phyloP scores from a whole-genome alignment of 257 asterid genomes.

The Henckelia pumila region DNA sequence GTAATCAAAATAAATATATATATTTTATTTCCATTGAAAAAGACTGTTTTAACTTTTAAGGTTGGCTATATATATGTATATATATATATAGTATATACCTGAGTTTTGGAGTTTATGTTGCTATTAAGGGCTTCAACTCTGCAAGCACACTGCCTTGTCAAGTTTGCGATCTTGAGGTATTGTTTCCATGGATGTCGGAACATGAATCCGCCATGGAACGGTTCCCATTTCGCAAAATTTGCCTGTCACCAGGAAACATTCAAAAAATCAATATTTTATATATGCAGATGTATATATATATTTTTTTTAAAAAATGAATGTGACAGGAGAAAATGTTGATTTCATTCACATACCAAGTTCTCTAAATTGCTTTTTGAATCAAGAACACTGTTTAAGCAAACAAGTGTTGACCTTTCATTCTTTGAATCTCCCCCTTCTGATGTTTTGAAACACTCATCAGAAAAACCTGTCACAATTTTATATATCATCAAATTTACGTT shows the following conservation, averaged over 20 bases:
- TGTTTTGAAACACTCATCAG: conserved; percentile 39
- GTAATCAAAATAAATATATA: neutral
- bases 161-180: conserved; percentile 56
- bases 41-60: neutral
- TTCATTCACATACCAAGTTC: conserved; percentile 46
- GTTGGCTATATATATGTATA: neutral
- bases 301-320: neutral
- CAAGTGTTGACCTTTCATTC: conserved; percentile 25
- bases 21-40: neutral
- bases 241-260: conserved; percentile 37
- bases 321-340: neutral
- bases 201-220: conserved; percentile 71
- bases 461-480: conserved; percentile 37
- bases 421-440: conserved; percentile 23
- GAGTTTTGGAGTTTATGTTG: conserved; percentile 45
- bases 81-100: conserved; percentile 30
- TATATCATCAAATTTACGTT: neutral
- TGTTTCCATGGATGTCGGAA: conserved; percentile 82
- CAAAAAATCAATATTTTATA: neutral
- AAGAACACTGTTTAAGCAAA: conserved; percentile 42
- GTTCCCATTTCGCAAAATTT: conserved; percentile 86
- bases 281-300: neutral
- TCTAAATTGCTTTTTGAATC: conserved; percentile 70
- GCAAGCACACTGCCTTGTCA: conserved; percentile 66
- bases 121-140: conserved; percentile 52